These are phyloP conservation scores for Starmerella sirachaensis DNA, from an alignment of 805 yeast genomes.

Conservation along the genomic window DNA sequence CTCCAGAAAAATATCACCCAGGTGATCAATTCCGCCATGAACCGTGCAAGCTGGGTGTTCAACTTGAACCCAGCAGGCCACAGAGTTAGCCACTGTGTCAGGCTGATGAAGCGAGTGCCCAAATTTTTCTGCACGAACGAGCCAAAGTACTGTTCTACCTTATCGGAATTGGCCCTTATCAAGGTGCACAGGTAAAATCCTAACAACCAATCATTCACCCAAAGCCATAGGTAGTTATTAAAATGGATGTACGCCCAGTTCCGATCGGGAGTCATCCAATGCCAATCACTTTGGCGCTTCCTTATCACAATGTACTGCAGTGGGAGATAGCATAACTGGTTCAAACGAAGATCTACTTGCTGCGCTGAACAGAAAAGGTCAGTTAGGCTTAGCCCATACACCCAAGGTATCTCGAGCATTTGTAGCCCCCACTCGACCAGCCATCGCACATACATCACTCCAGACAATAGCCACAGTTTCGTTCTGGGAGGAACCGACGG, in stretches of 20 bases:
- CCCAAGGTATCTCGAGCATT: conserved; percentile 24
- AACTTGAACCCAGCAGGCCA: conserved; percentile 92
- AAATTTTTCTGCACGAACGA: conserved; percentile 30
- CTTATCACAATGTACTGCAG: conserved; percentile 55
- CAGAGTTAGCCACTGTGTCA: conserved; percentile 64
- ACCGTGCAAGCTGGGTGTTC: conserved; percentile 71
- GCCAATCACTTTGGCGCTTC: conserved; percentile 27
- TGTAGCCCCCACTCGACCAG: conserved; percentile 26
- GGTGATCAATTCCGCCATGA: conserved; percentile 71
- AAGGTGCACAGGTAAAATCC: conserved; percentile 51
- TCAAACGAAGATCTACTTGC: conserved; percentile 67
- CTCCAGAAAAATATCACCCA: conserved; percentile 75
- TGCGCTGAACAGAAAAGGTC: conserved; percentile 52
- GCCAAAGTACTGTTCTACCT: conserved; percentile 23
- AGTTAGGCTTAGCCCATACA: conserved; percentile 13
- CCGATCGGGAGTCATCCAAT: conserved; percentile 30
- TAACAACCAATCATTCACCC: conserved; percentile 64
- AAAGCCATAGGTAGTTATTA: conserved; percentile 81
- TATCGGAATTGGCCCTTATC: conserved; percentile 24
- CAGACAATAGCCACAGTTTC: conserved; percentile 13
- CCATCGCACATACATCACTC: conserved; percentile 23
- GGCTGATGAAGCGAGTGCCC: conserved; percentile 35
- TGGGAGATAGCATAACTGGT: conserved; percentile 69
- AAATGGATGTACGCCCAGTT: conserved; percentile 47
- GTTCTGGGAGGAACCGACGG: conserved; percentile 4